These are phyloP conservation scores for Aspergillus puulaauensis DNA, from an alignment of 2,329 filamentous ascomycete genomes.

Conservation along the genomic window DNA sequence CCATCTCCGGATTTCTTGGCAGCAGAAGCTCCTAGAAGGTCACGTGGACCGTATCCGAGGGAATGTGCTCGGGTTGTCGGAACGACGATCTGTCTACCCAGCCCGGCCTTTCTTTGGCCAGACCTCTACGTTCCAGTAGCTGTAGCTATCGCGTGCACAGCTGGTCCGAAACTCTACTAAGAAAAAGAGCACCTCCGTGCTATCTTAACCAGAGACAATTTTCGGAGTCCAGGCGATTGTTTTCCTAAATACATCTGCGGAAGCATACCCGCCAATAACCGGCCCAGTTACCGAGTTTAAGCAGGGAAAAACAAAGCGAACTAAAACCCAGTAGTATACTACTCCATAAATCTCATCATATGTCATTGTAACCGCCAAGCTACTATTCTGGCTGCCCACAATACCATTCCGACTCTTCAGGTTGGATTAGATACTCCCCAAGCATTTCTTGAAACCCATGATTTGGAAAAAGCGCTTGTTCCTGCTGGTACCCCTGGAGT, in stretches of 20 bases:
- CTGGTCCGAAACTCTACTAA: neutral
- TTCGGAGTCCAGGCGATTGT: neutral
- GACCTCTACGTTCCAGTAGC: neutral
- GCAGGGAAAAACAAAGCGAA: neutral
- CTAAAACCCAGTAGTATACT: neutral
- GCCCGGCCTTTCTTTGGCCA: neutral
- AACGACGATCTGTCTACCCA: conserved; percentile 3
- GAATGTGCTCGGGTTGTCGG: conserved; percentile 24
- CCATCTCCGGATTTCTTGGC: conserved; percentile 45
- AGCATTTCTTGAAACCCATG: neutral
- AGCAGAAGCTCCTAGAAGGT: conserved; percentile 44
- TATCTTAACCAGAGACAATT: neutral
- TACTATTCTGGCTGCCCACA: neutral
- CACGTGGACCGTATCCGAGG: conserved; percentile 36
- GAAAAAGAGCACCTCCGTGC: neutral
- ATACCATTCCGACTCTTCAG: neutral
- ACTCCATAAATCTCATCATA: neutral
- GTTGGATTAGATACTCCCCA: neutral
- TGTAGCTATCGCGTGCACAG: neutral
- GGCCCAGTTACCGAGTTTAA: neutral
- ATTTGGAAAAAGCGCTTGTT: neutral
- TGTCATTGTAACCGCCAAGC: neutral
- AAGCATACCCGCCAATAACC: neutral
- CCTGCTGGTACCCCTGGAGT: neutral
- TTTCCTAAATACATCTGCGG: neutral